A percentile compares a stretch with the other conserved stretches of the same genome.
Evolutionary conservation across 2,329 filamentous ascomycete species (phyloP).

Genomic region (Alternaria arbusti): DNA sequence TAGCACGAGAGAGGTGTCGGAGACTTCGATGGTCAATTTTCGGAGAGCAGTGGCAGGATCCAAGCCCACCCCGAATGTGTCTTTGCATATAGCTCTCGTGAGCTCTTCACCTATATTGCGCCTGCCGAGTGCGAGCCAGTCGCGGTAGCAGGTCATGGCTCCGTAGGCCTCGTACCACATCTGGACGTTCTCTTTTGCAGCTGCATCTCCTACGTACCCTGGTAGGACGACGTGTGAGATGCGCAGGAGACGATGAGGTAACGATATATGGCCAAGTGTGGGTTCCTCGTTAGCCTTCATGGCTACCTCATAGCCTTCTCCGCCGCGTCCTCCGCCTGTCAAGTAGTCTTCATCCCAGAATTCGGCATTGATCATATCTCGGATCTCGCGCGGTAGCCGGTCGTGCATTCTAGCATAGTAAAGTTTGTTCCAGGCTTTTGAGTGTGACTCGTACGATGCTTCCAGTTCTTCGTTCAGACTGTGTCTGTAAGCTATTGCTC

Average conservation of each 20-base stretch:
- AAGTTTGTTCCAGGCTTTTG: background rate
- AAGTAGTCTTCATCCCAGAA: background rate
- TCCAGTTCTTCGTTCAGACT: background rate
- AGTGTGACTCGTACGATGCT: background rate
- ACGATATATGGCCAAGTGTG: no score
- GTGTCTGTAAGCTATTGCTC: background rate
- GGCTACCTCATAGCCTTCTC: background rate
- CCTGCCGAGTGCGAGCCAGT: background rate
- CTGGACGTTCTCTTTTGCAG: background rate
- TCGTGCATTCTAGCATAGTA: background rate
- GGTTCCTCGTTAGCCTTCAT: background rate
- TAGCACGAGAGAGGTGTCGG: background rate
- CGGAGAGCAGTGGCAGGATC: background rate
- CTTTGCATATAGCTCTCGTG: background rate
- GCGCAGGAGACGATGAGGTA: background rate
- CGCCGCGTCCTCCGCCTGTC: background rate
- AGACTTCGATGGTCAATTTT: fast-evolving
- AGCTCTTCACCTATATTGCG: fast-evolving
- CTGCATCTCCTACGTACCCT: fast-evolving
- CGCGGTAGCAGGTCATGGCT: background rate
- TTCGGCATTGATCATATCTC: background rate
- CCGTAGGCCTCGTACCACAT: background rate
- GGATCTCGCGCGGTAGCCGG: background rate
- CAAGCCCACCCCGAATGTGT: background rate
- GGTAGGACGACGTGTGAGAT: background rate